These are phyloP conservation scores for Lagerstroemia speciosa DNA, from an alignment of 345 rosid species.

Conservation along the genomic window DNA sequence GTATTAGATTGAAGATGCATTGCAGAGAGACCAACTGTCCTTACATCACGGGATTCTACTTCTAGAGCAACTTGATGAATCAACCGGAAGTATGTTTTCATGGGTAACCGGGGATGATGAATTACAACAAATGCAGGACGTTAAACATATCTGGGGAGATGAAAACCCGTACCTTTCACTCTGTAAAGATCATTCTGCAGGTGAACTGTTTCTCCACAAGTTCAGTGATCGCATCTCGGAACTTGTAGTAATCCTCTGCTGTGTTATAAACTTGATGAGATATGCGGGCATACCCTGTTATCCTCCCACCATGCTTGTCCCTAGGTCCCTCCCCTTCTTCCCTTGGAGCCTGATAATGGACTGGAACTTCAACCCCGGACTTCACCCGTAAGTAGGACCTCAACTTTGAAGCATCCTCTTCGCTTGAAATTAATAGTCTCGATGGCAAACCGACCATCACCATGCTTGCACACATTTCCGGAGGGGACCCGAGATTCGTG, in stretches of 20 bases:
- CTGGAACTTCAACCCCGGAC: slow-evolving; percentile 64
- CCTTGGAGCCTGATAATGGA: slow-evolving; percentile 45
- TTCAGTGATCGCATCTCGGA: slow-evolving; percentile 49
- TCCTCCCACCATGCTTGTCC: slow-evolving; percentile 7
- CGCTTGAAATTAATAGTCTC: slow-evolving; percentile 42
- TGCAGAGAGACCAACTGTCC: background rate
- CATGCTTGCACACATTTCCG: slow-evolving; percentile 81
- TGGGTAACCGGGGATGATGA: background rate
- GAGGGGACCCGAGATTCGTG: slow-evolving; percentile 72
- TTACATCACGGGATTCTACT: background rate
- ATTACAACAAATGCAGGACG: background rate
- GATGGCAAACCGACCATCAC: slow-evolving; percentile 87
- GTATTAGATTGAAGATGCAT: background rate
- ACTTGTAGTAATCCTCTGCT: slow-evolving; percentile 62
- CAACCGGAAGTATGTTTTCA: background rate
- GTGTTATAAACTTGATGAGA: slow-evolving; percentile 85
- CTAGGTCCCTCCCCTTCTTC: slow-evolving; percentile 40
- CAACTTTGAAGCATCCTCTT: slow-evolving; percentile 43
- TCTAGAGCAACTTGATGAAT: background rate
- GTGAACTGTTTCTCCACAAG: slow-evolving; percentile 46
- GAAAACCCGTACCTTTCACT: background rate
- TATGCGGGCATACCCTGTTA: slow-evolving; percentile 74
- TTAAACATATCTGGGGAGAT: background rate
- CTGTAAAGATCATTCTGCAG: slow-evolving; percentile 22
- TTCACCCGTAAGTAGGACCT: slow-evolving; percentile 56